Base-by-base conservation (phyloP, 2,329 filamentous ascomycete species). In the Penicillium sp. region DNA sequence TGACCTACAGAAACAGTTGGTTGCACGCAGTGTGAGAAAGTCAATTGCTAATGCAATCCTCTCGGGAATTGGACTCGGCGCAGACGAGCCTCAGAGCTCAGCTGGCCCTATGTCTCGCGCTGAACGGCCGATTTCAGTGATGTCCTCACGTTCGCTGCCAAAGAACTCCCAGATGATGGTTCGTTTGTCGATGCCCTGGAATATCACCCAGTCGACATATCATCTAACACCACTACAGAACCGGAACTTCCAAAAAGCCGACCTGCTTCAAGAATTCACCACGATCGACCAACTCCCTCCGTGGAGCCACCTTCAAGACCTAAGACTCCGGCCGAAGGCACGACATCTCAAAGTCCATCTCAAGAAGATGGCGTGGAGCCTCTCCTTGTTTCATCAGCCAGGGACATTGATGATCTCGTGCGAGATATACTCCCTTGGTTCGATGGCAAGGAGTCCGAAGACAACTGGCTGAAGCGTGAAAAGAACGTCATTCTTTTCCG, bases 401-500 rank as follows among this genome's bases (percentile, higher is more conserved):
- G 88, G 58, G 89, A 96, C 63, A 74, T 97, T n/a, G 90, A 96
- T 50, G 89, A 95, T 22, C 82, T 86, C 1, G 83, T 95, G 64
- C 82, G 81, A 55, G 84, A 87, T 26, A 95, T 97, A 87, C 75
- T 84, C 26, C 77, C 77, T 43, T 78, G 79, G 64, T 96, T 96
- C 52, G 89, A 96, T 56, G 90, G 90, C 42, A 88, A 78, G 64
- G 91, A 97, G 71, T 82, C 86, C 0, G 91, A 97, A 64, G 82
- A 87, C 49, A 97, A 97, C 63, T 97, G 91, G 91, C 67, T 87
- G 59, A 84, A 85, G 57, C 80, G 91, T 65, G 91, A 97, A 67
- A 86, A 91, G 71, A 85, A 81, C 62, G 78, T 89, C 29, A 78
- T 78, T 6, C 90, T 86, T 55, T 70, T 97, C 40, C 82, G 91